Conservation (phyloP, 805 yeast genomes). For the Spathaspora boniae region DNA sequence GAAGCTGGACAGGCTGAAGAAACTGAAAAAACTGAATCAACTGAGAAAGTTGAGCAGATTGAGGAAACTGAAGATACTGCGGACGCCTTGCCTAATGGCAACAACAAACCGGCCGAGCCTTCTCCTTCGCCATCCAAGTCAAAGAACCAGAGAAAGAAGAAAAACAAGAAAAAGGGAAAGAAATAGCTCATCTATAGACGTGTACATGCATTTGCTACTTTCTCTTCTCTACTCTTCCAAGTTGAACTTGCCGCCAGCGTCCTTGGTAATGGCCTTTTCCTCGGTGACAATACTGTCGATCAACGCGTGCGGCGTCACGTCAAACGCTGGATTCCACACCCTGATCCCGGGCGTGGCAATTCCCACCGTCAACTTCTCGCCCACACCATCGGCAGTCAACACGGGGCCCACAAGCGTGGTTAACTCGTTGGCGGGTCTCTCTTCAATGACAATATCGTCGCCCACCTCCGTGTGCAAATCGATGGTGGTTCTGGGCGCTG, state of each 20-base stretch:
- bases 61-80: too few relatives aligned
- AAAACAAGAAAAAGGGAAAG: constrained; percentile 14
- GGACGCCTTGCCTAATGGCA: too few relatives aligned
- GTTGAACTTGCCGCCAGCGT: constrained; percentile 47
- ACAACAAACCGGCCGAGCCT: too few relatives aligned
- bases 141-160: constrained; percentile 10
- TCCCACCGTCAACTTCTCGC: constrained; percentile 53
- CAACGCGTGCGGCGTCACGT: constrained; percentile 78
- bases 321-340: constrained; percentile 97
- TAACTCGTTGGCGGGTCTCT: constrained; percentile 78
- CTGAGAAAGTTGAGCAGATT: too few relatives aligned
- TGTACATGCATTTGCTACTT: too few relatives aligned
- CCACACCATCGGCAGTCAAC: constrained; percentile 25
- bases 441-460: constrained; percentile 77
- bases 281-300: constrained; percentile 93
- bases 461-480: constrained; percentile 69
- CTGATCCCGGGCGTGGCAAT: constrained; percentile 80
- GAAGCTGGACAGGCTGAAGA: too few relatives aligned
- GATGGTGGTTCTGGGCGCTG: constrained; percentile 92
- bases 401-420: constrained; percentile 66
- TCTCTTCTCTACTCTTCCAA: constrained; percentile 27
- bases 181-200: constrained; percentile 3
- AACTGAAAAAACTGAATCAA: too few relatives aligned
- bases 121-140: constrained; percentile 1
- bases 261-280: constrained; percentile 50